These are phyloP conservation scores for Gnomoniopsis sp. DNA, from an alignment of 2,329 filamentous ascomycete genomes.

Conservation along the genomic window DNA sequence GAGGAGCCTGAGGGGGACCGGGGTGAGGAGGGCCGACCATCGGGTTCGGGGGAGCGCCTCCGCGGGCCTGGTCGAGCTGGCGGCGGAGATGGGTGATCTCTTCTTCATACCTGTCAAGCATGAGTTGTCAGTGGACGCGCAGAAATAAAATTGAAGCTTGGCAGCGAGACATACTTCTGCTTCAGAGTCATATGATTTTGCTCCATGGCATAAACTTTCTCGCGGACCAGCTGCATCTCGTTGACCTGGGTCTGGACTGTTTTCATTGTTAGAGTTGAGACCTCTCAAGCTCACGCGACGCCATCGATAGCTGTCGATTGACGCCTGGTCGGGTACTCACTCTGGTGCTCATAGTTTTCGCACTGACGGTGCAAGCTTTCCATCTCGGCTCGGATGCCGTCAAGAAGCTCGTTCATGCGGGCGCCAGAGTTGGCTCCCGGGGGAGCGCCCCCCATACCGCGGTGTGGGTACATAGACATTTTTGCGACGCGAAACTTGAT, in stretches of 20 bases:
- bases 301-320: neutral
- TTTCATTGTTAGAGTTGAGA: constrained; percentile 24
- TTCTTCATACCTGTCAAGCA: constrained; percentile 74
- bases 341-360: constrained; percentile 88
- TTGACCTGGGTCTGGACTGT: constrained; percentile 85
- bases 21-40: constrained; percentile 72
- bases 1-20: constrained; percentile 78
- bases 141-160: neutral
- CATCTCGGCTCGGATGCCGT: constrained; percentile 87
- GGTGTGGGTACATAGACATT: constrained; percentile 88
- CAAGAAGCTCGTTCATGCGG: constrained; percentile 86
- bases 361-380: constrained; percentile 77
- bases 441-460: constrained; percentile 73
- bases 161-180: constrained; percentile 66
- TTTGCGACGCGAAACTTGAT: constrained; percentile 10
- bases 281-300: constrained; percentile 5
- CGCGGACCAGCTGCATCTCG: constrained; percentile 90
- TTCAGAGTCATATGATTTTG: constrained; percentile 86
- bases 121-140: constrained; percentile 9
- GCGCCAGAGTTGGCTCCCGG: constrained; percentile 43
- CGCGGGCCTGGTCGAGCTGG: constrained; percentile 76
- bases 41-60: constrained; percentile 52
- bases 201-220: constrained; percentile 91
- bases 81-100: constrained; percentile 82
- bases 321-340: constrained; percentile 46